Evolutionary conservation across 1,139 yeast genomes (phyloP).

Genomic region (Zygosaccharomyces pseudobailii): DNA sequence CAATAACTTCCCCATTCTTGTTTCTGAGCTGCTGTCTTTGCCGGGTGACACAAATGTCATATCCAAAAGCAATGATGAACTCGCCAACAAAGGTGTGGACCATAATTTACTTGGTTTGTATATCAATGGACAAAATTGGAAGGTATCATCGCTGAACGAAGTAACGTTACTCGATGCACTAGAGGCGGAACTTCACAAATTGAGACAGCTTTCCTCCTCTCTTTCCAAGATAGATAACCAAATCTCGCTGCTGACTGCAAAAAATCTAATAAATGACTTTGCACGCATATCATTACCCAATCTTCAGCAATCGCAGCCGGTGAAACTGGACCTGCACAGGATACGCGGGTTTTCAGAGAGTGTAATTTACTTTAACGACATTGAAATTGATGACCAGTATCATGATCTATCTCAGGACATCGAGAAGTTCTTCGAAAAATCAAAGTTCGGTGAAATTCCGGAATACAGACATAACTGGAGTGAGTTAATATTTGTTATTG

Average conservation of each 20-base stretch:
- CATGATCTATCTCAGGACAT: conserved; percentile 43
- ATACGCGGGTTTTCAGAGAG: conserved; percentile 32
- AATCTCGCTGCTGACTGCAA: conserved; percentile 8
- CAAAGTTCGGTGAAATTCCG: conserved; percentile 59
- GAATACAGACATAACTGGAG: conserved; percentile 69
- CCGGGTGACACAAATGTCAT: conserved; percentile 13
- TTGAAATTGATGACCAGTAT: conserved; percentile 61
- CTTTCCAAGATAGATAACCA: conserved; percentile 9
- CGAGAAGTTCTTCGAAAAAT: conserved; percentile 38
- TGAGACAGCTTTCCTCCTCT: conserved; percentile 9
- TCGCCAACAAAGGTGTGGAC: conserved; percentile 24
- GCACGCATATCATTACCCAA: conserved; percentile 21
- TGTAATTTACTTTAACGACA: conserved; percentile 71
- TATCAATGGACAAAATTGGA: conserved; percentile 54
- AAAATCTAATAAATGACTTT: conserved; percentile 17
- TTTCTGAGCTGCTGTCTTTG: conserved; percentile 26
- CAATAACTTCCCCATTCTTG: conserved; percentile 49
- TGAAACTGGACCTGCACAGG: conserved; percentile 31
- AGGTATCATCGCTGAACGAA: conserved; percentile 21
- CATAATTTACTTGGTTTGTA: conserved; percentile 45
- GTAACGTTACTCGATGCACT: conserved; percentile 21
- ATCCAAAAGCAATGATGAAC: conserved; percentile 11
- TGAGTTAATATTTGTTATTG: conserved; percentile 67
- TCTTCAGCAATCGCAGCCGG: conserved; percentile 28
- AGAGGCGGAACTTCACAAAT: conserved; percentile 15